Evolutionary conservation across 495 filamentous ascomycete genomes (phyloP).

Genomic region (Glarea lozoyensis): DNA sequence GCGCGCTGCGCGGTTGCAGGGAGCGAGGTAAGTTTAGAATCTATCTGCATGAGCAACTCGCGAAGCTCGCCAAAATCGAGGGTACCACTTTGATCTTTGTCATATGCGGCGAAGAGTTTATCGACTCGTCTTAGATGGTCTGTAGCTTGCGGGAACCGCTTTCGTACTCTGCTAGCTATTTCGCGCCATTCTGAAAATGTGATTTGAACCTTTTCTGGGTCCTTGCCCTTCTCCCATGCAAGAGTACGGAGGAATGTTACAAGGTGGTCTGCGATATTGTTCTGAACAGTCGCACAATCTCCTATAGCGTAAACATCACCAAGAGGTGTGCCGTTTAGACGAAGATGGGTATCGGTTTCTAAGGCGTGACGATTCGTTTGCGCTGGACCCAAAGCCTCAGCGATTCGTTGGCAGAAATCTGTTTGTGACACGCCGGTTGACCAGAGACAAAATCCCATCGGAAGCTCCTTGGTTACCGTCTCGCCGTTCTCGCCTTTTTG

Average conservation of each 20-base stretch:
- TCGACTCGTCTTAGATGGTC: slow-evolving; percentile 85
- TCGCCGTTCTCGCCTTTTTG: slow-evolving; percentile 68
- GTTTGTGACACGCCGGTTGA: slow-evolving; percentile 93
- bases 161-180: slow-evolving; percentile 73
- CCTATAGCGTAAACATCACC: slow-evolving; percentile 97
- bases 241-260: slow-evolving; percentile 79
- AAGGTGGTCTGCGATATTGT: slow-evolving; percentile 85
- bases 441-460: slow-evolving; percentile 96
- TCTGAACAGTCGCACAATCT: slow-evolving; percentile 95
- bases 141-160: slow-evolving; percentile 87
- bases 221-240: slow-evolving; percentile 84
- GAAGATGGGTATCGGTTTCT: slow-evolving; percentile 91
- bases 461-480: slow-evolving; percentile 78
- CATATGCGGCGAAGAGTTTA: slow-evolving; percentile 81
- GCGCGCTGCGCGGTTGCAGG: slow-evolving; percentile 93
- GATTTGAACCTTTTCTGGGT: slow-evolving; percentile 75
- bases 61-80: slow-evolving; percentile 88
- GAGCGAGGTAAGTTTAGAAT: slow-evolving; percentile 78
- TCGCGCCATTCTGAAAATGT: slow-evolving; percentile 81
- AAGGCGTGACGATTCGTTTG: slow-evolving; percentile 89
- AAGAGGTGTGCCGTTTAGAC: slow-evolving; percentile 80
- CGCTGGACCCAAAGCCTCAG: slow-evolving; percentile 55
- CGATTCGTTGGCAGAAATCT: slow-evolving; percentile 64
- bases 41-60: slow-evolving; percentile 82
- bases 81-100: slow-evolving; percentile 85